phyloP scores from a whole-genome alignment of 73 alveolate species.

The Paramecium pentaurelia region DNA sequence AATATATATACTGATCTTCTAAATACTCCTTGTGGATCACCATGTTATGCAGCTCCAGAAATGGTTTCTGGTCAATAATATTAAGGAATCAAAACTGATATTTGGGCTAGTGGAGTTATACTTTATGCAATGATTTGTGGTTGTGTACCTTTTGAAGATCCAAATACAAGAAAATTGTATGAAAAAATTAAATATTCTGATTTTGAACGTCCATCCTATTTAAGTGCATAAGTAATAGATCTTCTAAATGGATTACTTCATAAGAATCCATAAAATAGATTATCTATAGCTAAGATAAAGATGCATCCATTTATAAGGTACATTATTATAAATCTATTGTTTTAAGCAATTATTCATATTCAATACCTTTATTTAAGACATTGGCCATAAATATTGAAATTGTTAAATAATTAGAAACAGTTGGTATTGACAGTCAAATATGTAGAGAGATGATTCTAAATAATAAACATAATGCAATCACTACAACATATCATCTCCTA shows the following conservation, averaged over 20 bases:
- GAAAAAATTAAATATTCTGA: slow-evolving; percentile 72
- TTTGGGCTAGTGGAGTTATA: slow-evolving; percentile 82
- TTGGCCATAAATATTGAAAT: slow-evolving; percentile 65
- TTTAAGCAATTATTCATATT: not conserved
- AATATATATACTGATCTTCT: slow-evolving; percentile 66
- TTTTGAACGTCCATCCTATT: slow-evolving; percentile 50
- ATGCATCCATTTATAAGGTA: slow-evolving; percentile 73
- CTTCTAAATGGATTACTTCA: slow-evolving; percentile 59
- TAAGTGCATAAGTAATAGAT: slow-evolving; percentile 8
- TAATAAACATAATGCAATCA: slow-evolving; percentile 84
- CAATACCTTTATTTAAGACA: not conserved
- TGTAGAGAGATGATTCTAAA: slow-evolving; percentile 59
- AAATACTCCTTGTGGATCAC: slow-evolving; percentile 82
- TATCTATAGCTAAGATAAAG: slow-evolving; percentile 56
- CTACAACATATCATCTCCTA: slow-evolving; percentile 80
- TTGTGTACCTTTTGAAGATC: slow-evolving; percentile 56
- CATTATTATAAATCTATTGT: slow-evolving; percentile 39
- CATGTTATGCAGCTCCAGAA: slow-evolving; percentile 92
- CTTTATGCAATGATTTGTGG: slow-evolving; percentile 86
- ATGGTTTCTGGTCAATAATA: slow-evolving; percentile 78
- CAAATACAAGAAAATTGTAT: slow-evolving; percentile 57
- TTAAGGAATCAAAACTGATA: slow-evolving; percentile 68
- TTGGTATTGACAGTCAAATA: slow-evolving; percentile 52
- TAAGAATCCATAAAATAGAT: slow-evolving; percentile 65
- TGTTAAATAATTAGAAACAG: slow-evolving; percentile 41